A percentile compares a stretch with the other conserved stretches of the same genome.
Evolutionary conservation across 495 filamentous ascomycete genomes (phyloP).

Genomic region (Neurospora sp.): DNA sequence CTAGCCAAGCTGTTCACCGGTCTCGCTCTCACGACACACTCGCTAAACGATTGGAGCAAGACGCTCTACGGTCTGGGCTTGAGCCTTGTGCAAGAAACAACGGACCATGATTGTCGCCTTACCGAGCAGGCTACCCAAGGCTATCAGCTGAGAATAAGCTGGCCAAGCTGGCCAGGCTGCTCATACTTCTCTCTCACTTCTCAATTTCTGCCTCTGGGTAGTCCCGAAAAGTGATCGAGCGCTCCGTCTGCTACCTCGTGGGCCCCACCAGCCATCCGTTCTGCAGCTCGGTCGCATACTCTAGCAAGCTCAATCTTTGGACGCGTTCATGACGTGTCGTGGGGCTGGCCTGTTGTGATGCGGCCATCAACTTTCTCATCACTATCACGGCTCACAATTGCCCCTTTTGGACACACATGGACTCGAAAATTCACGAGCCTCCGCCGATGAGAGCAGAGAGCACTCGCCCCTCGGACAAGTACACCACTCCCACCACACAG

Average conservation of each 20-base stretch:
- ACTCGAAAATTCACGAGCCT: neutral
- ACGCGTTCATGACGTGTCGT: constrained; percentile 12
- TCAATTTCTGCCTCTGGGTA: neutral
- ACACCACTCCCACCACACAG: neutral
- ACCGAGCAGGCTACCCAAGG: neutral
- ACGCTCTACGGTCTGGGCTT: neutral
- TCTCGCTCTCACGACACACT: neutral
- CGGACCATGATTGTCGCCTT: neutral
- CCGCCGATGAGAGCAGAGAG: neutral
- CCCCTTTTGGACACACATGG: neutral
- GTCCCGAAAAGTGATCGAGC: neutral
- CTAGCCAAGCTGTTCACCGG: neutral
- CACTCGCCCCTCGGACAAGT: neutral
- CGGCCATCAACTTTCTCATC: constrained; percentile 15
- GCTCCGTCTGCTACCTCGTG: neutral
- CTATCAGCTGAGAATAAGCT: neutral
- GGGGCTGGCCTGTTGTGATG: constrained; percentile 19
- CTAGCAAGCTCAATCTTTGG: neutral
- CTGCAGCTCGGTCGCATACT: neutral
- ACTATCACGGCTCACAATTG: constrained; percentile 2
- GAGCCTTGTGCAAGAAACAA: neutral
- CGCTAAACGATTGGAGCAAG: neutral
- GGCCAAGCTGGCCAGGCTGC: neutral
- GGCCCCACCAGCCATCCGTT: neutral
- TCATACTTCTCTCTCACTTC: neutral